These are phyloP conservation scores for Xylariomycetidae sp. DNA, from an alignment of 2,329 filamentous ascomycete genomes.

Conservation along the genomic window DNA sequence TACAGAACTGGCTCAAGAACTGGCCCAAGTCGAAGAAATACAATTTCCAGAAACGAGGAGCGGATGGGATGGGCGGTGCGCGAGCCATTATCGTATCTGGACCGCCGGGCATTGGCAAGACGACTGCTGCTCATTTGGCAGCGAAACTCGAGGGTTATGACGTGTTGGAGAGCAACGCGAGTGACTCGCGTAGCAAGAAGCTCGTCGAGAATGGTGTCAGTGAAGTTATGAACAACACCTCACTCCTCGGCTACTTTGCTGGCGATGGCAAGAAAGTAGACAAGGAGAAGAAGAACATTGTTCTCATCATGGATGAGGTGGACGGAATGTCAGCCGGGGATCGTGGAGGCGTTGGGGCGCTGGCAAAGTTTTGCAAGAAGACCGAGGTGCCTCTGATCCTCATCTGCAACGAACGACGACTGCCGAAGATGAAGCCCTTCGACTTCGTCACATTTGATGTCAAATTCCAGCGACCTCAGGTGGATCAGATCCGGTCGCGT, in stretches of 20 bases:
- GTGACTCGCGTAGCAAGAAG: constrained; percentile 92
- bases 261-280: constrained; percentile 77
- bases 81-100: constrained; percentile 94
- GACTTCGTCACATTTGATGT: constrained; percentile 80
- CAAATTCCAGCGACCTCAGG: constrained; percentile 80
- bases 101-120: constrained; percentile 95
- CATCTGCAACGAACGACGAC: constrained; percentile 90
- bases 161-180: constrained; percentile 90
- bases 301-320: constrained; percentile 97
- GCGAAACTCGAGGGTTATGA: constrained; percentile 92
- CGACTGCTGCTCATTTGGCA: constrained; percentile 89
- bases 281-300: constrained; percentile 79
- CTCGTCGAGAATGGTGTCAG: constrained; percentile 83
- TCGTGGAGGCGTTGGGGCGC: constrained; percentile 86
- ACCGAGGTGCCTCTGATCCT: constrained; percentile 91
- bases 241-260: constrained; percentile 84
- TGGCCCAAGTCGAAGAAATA: constrained; percentile 76
- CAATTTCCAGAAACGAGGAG: constrained; percentile 74
- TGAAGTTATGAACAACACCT: constrained; percentile 90
- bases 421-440: constrained; percentile 98
- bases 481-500: constrained; percentile 83
- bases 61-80: constrained; percentile 76
- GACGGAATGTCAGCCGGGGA: constrained; percentile 98
- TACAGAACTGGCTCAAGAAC: constrained; percentile 78
- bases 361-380: constrained; percentile 93